phyloP scores from a whole-genome alignment of 1,284 basidiomycete species.

The Coniferiporia sulphurascens region DNA sequence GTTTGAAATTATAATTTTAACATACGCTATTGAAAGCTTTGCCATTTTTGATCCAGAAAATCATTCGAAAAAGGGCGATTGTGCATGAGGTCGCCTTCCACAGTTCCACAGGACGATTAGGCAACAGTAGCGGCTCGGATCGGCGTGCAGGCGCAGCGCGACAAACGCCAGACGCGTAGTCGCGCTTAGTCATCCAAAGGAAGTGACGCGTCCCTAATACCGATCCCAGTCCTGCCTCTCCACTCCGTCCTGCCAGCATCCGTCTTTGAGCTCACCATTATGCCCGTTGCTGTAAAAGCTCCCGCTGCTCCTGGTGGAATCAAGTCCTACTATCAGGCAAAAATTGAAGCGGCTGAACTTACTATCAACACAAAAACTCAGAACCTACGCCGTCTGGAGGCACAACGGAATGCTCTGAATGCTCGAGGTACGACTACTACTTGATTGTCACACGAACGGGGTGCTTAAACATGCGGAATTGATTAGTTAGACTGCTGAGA shows the following conservation, averaged over 20 bases:
- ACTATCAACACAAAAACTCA: slow-evolving; percentile 96
- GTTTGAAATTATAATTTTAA: background rate
- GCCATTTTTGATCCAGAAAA: background rate
- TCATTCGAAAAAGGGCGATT: background rate
- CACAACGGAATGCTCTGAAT: slow-evolving; percentile 95
- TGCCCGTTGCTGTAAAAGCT: slow-evolving; percentile 48
- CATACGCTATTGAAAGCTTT: slow-evolving; percentile 15
- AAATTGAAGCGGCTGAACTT: slow-evolving; percentile 91
- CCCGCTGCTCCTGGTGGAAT: slow-evolving; percentile 56
- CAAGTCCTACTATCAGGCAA: slow-evolving; percentile 91
- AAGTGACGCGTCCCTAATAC: slow-evolving; percentile 9
- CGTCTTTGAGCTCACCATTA: slow-evolving; percentile 25
- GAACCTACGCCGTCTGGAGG: slow-evolving; percentile 92
- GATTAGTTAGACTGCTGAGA: slow-evolving; percentile 73
- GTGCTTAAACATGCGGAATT: background rate
- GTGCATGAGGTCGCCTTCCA: too few relatives aligned
- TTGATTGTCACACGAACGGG: background rate
- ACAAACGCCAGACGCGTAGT: background rate
- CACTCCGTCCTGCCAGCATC: background rate
- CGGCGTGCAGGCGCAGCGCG: background rate
- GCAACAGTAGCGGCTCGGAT: too few relatives aligned
- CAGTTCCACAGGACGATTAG: too few relatives aligned
- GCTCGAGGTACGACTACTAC: slow-evolving; percentile 67
- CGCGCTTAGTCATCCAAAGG: slow-evolving; percentile 8
- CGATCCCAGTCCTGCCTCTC: background rate